Percentiles rank a stretch among this genome's conserved stretches.
phyloP scores from a whole-genome alignment of 768 basidiomycete genomes.

The Pluteus cervinus region DNA sequence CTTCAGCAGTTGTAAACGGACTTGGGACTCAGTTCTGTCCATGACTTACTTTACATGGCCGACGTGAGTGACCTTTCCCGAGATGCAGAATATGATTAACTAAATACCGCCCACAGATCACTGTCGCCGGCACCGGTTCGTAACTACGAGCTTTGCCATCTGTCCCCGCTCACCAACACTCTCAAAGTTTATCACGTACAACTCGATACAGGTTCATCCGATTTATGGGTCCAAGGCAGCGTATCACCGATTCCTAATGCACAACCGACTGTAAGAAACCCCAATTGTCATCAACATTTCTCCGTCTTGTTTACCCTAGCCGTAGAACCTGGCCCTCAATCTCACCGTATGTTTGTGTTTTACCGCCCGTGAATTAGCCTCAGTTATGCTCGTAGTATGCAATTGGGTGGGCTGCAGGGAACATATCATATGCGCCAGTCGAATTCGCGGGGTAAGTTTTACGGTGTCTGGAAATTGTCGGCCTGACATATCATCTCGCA shows the following conservation, averaged over 20 bases:
- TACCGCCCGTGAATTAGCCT: too few species aligned
- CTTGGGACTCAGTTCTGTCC: slow-evolving; percentile 46
- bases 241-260: slow-evolving; percentile 42
- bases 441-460: slow-evolving; percentile 62
- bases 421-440: slow-evolving; percentile 54
- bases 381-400: slow-evolving; percentile 51
- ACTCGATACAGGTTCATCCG: slow-evolving; percentile 81
- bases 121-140: slow-evolving; percentile 57
- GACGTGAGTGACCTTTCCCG: slow-evolving; percentile 49
- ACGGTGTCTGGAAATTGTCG: not conserved
- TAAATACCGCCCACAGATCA: slow-evolving; percentile 57
- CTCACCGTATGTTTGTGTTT: slow-evolving; percentile 56
- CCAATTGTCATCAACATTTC: too few species aligned
- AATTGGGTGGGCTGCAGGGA: slow-evolving; percentile 71
- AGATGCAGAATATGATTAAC: too few species aligned
- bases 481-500: slow-evolving; percentile 6
- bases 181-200: slow-evolving; percentile 63
- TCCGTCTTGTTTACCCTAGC: too few species aligned
- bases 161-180: slow-evolving; percentile 6
- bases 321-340: slow-evolving; percentile 50
- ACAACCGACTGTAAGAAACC: slow-evolving; percentile 43
- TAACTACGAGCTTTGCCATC: slow-evolving; percentile 4
- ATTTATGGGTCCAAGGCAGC: slow-evolving; percentile 63
- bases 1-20: not conserved
- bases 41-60: slow-evolving; percentile 75